Evolutionary conservation across 1,284 basidiomycete species (phyloP).

Genomic region (Phlebopus sp.): DNA sequence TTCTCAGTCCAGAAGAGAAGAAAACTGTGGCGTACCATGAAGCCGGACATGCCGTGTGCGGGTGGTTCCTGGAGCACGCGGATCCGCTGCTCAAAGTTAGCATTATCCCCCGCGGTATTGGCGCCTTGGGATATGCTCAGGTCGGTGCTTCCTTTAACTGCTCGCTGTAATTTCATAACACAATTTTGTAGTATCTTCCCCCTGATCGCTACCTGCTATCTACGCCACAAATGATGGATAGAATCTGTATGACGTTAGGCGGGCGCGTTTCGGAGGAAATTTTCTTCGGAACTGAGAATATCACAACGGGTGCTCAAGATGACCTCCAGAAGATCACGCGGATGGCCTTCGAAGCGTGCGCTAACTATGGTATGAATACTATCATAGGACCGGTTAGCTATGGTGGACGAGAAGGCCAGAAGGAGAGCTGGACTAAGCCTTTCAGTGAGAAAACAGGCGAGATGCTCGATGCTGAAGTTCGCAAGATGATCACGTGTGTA

Average conservation of each 20-base stretch:
- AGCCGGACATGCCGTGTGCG: constrained; percentile 97
- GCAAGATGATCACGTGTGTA: constrained; percentile 88
- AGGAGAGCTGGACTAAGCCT: constrained; percentile 93
- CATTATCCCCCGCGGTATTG: constrained; percentile 96
- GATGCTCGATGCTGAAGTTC: constrained; percentile 88
- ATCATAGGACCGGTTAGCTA: constrained; percentile 96
- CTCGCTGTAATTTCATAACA: constrained; percentile 3
- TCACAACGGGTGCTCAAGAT: constrained; percentile 98
- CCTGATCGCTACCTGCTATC: constrained; percentile 95
- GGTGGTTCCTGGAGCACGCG: constrained; percentile 97
- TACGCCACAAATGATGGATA: constrained; percentile 91
- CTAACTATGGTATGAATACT: constrained; percentile 96
- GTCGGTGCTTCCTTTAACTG: constrained; percentile 38
- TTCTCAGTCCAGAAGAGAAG: constrained; percentile 95
- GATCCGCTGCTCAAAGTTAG: constrained; percentile 97
- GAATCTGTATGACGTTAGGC: constrained; percentile 99
- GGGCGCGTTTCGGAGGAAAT: constrained; percentile 98
- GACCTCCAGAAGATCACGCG: constrained; percentile 97
- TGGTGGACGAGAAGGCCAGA: constrained; percentile 78
- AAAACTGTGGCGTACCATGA: constrained; percentile 99
- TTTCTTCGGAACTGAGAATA: constrained; percentile 90
- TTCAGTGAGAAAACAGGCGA: constrained; percentile 98
- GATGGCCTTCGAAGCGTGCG: constrained; percentile 94
- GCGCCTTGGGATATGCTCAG: constrained; percentile 95
- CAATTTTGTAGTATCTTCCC: constrained; percentile 73